Base-by-base conservation (phyloP, 352 stramenopile genomes). In the Pythium aristosporum region DNA sequence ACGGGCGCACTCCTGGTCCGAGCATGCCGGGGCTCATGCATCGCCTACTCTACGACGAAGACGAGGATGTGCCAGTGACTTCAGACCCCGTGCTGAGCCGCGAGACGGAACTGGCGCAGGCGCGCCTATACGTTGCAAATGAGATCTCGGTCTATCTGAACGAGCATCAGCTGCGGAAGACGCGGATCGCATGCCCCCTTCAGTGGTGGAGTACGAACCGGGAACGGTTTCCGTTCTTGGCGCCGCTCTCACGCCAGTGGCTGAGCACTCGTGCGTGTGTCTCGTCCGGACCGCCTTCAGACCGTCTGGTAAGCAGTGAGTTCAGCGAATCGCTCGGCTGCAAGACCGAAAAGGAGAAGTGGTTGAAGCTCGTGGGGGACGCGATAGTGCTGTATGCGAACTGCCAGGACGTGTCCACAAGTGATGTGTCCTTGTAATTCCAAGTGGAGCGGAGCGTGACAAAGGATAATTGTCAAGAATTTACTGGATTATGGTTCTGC, bases 1-100 rank as follows among this genome's bases (percentile, higher is more conserved):
- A 75, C 23, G 25, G 46, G 9, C 64, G 63, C 4, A 21, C 28
- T 0, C 15, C 43, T 10, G 37, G 10, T 2, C 43, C 42, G 34
- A 51, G 20, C n/a, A 65, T 65, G 5, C 70, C 77, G n/a, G 75
- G 73, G 1, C 58, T 84, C 20, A 84, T 84, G 76, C 73, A 84
- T 43, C 76, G 76, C 10, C 51, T 84, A 34, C 51, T 84, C 37
- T 84, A 81, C 46, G 76, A 84, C 41, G 76, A 84, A 32, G 76
- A 84, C 37, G 76, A 84, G 23, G 76, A 84, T 10, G 73, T 71
- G 15, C 28, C 57, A 2, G 34, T 57, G 12, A 15, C 54, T 1
- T 37, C 73, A 7, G 73, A 80, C 16, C 39, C 47, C 5, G 41
- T 57, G 18, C 57, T 80, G 12, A 61, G 58, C 7, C 76, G 76